Percentiles rank a stretch among this genome's conserved stretches.
phyloP scores from a whole-genome alignment of 768 basidiomycete species.

The Amanita fuliginea region DNA sequence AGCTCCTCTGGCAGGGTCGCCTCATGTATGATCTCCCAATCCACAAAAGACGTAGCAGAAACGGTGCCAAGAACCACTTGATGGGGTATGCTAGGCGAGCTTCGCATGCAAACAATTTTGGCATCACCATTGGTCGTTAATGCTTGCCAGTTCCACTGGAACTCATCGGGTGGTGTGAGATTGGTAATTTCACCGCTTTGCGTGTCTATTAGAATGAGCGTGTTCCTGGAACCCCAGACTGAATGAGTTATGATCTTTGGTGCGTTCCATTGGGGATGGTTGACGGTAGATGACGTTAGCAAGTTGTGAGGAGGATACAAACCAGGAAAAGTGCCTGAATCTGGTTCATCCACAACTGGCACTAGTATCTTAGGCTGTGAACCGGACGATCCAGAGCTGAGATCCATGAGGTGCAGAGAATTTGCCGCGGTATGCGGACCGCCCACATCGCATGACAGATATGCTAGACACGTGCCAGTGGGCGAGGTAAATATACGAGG shows the following conservation, averaged over 20 bases:
- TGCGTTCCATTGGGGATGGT: slow-evolving; percentile 8
- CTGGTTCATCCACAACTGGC: background rate
- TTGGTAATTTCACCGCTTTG: slow-evolving; percentile 28
- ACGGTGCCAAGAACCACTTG: slow-evolving; percentile 35
- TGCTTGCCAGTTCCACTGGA: slow-evolving; percentile 33
- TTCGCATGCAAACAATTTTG: slow-evolving; percentile 37
- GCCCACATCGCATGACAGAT: slow-evolving; percentile 42
- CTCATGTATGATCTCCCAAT: background rate
- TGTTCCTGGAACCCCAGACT: slow-evolving; percentile 41
- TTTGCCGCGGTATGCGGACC: slow-evolving; percentile 52
- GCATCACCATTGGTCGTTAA: slow-evolving; percentile 33
- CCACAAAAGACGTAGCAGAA: background rate
- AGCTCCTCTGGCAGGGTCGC: slow-evolving; percentile 20
- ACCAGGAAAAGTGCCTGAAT: slow-evolving; percentile 38
- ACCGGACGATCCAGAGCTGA: slow-evolving; percentile 11
- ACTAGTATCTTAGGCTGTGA: background rate
- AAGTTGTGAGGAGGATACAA: slow-evolving; percentile 45
- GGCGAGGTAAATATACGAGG: slow-evolving; percentile 25
- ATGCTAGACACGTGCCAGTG: slow-evolving; percentile 26
- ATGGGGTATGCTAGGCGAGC: slow-evolving; percentile 33
- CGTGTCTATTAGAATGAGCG: slow-evolving; percentile 32
- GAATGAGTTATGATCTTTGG: slow-evolving; percentile 34
- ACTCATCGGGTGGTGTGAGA: slow-evolving; percentile 12
- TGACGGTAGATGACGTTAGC: slow-evolving; percentile 27
- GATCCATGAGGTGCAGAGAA: slow-evolving; percentile 33